Evolutionary conservation across 371 early-diverging fungal genomes (phyloP).

Genomic region (Mucor sp.): DNA sequence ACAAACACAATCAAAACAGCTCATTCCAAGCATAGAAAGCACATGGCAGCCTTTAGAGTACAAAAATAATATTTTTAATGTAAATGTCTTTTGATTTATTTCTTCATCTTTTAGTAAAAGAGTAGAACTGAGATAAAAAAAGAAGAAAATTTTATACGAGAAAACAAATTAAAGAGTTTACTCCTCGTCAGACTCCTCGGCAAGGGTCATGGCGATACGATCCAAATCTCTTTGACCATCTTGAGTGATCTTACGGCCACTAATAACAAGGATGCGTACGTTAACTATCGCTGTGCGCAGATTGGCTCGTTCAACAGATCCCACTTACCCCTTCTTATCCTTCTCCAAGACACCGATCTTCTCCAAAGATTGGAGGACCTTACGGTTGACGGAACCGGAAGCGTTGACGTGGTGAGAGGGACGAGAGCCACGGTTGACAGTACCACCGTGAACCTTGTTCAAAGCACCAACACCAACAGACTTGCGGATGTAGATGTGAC

Average conservation of each 20-base stretch:
- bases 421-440: constrained; percentile 88
- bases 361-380: constrained; percentile 94
- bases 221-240: constrained; percentile 88
- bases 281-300: neutral
- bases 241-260: constrained; percentile 84
- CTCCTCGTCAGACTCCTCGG: constrained; percentile 39
- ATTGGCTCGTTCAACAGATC: neutral
- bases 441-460: constrained; percentile 89
- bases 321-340: constrained; percentile 77
- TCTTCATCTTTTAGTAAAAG: neutral
- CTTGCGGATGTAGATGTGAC: constrained; percentile 94
- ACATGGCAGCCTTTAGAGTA: neutral
- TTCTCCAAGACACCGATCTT: constrained; percentile 95
- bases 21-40: too few relatives aligned
- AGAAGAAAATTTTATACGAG: neutral
- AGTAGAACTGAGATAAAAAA: neutral
- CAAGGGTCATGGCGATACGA: constrained; percentile 64
- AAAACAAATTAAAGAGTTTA: constrained; percentile 16
- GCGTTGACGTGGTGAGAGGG: constrained; percentile 88
- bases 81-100: constrained; percentile 1
- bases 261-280: constrained; percentile 13
- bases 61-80: neutral
- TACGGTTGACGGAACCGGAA: constrained; percentile 91
- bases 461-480: constrained; percentile 94
- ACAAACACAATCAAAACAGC: neutral